Evolutionary conservation across 768 basidiomycete species (phyloP), one percentile per base, ranked within the genome.

Genomic region (Macrolepiota dolichaula): DNA sequence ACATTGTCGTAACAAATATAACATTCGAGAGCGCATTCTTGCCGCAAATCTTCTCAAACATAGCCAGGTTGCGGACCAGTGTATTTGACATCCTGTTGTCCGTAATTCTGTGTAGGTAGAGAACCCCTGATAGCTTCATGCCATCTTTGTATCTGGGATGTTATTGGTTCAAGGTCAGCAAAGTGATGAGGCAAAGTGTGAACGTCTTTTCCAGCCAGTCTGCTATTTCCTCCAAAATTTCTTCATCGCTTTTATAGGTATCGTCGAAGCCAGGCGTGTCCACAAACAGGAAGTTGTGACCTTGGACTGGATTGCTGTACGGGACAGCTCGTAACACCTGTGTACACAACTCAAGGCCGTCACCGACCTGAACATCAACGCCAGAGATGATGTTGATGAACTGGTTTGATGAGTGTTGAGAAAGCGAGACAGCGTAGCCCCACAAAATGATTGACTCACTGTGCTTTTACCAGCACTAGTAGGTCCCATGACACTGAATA

Each of bases 181-280:
- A 22, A 32, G n/a, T 15, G 29, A 38, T 22, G 19, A 40, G 40
- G n/a, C n/a, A 17, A 1, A 17, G 11, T 29, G 37, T n/a, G 5
- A 22, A 36, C 44, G 10, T 57, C 58, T 27, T 19, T 65, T 60
- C 57, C 56, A 68, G 46, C 68, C 68, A 71, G 9, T 55, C 50
- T 17, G 64, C 56, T 51, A 71, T 68, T 17, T 59, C 56, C 12
- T 57, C 46, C 44, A 69, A 47, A 25, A 68, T 64, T 19, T 66
- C 68, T 12, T 35, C 49, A 53, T 71, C 70, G 12, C 40, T 54
- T 24, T 52, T 53, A 35, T 55, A 37, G 2, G 67, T 68, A 52
- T 68, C 62, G 24, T 68, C 68, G 40, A 69, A 69, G 1, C 68
- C 66, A 13, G 68, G 68, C 10, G 66, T 67, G 50, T 69, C 68